phyloP scores from a whole-genome alignment of 1,284 basidiomycete species.

The Boletus sp. region DNA sequence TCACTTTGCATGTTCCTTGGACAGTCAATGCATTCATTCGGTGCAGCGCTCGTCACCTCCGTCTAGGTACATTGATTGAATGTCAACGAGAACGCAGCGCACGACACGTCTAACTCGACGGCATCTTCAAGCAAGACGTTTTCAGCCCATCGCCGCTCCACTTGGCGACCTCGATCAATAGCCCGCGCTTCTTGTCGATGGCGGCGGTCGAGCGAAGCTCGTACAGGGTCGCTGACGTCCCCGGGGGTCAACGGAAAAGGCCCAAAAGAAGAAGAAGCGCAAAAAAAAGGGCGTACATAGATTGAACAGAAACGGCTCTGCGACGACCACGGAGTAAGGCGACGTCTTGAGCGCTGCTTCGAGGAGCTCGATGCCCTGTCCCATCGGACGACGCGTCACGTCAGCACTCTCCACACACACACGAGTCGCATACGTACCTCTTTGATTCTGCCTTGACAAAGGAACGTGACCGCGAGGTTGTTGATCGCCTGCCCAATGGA shows the following conservation, averaged over 20 bases:
- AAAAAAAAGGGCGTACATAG: slow-evolving; percentile 51
- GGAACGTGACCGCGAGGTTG: slow-evolving; percentile 66
- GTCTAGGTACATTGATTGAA: no score
- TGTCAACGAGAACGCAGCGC: background rate
- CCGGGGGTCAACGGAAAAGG: background rate
- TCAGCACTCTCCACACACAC: no score
- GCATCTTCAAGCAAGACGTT: slow-evolving; percentile 77
- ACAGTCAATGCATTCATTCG: no score
- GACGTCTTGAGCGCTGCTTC: slow-evolving; percentile 58
- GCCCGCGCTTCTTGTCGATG: slow-evolving; percentile 65
- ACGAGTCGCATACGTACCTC: no score
- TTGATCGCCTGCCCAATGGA: slow-evolving; percentile 57
- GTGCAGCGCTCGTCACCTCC: no score
- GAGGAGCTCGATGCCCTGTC: slow-evolving; percentile 61
- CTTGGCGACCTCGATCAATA: slow-evolving; percentile 70
- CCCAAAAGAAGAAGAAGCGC: background rate
- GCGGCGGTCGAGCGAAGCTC: slow-evolving; percentile 69
- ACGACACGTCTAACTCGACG: slow-evolving; percentile 41
- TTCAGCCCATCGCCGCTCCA: slow-evolving; percentile 79
- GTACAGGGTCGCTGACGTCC: slow-evolving; percentile 64
- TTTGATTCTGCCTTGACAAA: slow-evolving; percentile 65
- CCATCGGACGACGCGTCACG: slow-evolving; percentile 8
- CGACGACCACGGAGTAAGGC: slow-evolving; percentile 63
- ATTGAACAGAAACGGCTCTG: slow-evolving; percentile 79
- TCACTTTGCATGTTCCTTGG: slow-evolving; percentile 8